Conservation (phyloP, 768 basidiomycete species). For the Pulveroboletus frians region DNA sequence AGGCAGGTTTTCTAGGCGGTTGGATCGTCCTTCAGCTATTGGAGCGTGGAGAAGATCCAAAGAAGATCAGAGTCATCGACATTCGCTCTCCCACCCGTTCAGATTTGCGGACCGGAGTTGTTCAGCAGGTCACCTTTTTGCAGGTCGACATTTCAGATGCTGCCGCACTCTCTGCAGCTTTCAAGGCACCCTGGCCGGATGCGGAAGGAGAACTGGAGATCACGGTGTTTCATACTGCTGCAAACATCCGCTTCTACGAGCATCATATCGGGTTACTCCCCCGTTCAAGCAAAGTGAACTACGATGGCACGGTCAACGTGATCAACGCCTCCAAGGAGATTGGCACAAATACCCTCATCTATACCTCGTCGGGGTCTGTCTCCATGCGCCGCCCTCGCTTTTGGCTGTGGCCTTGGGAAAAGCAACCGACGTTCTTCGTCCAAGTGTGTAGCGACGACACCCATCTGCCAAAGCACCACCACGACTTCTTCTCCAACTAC, state of each 20-base stretch:
- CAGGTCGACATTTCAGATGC: constrained; percentile 55
- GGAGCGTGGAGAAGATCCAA: constrained; percentile 65
- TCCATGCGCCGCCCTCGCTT: constrained; percentile 53
- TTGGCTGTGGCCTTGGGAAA: constrained; percentile 75
- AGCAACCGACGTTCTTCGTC: constrained; percentile 47
- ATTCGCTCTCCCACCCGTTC: constrained; percentile 54
- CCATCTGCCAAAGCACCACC: constrained; percentile 46
- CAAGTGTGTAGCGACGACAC: constrained; percentile 61
- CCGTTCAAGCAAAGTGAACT: constrained; percentile 58
- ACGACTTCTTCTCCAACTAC: constrained; percentile 75
- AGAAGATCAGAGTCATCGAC: constrained; percentile 61
- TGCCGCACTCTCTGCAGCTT: constrained; percentile 52
- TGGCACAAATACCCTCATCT: constrained; percentile 57
- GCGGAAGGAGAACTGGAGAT: constrained; percentile 30
- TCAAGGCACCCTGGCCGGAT: constrained; percentile 58
- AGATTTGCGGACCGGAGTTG: constrained; percentile 51
- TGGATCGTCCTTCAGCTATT: constrained; percentile 71
- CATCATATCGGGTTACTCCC: constrained; percentile 46
- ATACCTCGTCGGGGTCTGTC: constrained; percentile 71
- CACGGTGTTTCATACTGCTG: constrained; percentile 74
- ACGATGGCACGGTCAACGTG: constrained; percentile 63
- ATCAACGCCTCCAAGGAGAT: constrained; percentile 50
- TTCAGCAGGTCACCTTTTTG: constrained; percentile 50
- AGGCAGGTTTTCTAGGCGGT: constrained; percentile 74
- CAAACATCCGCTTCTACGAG: constrained; percentile 76